Evolutionary conservation across 2,329 filamentous ascomycete species (phyloP).

Genomic region (Colletotrichum musicola): DNA sequence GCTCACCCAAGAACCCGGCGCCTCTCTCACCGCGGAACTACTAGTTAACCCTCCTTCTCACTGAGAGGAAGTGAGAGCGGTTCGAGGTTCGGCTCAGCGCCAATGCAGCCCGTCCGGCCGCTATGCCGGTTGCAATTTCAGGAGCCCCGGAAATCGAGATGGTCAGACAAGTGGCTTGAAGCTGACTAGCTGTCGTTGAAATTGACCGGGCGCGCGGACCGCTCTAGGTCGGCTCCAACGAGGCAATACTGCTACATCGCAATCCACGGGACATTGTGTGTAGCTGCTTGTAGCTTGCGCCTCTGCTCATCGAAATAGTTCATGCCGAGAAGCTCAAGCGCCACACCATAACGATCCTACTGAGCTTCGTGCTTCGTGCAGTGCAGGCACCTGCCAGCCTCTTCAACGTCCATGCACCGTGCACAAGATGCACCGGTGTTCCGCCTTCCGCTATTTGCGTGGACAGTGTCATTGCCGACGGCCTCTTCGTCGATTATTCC

Average conservation of each 20-base stretch:
- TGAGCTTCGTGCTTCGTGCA: slow-evolving; percentile 2
- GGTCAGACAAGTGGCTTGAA: slow-evolving; percentile 38
- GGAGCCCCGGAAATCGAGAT: slow-evolving; percentile 25
- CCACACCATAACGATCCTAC: slow-evolving; percentile 37
- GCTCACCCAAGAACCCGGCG: neutral
- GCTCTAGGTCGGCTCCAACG: slow-evolving; percentile 1
- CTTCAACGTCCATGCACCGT: slow-evolving; percentile 33
- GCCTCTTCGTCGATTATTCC: slow-evolving; percentile 5
- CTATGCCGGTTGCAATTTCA: slow-evolving; percentile 36
- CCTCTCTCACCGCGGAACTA: neutral
- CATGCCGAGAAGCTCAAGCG: slow-evolving; percentile 29
- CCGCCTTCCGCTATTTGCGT: slow-evolving; percentile 35
- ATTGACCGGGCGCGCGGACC: slow-evolving; percentile 35
- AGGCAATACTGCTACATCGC: neutral
- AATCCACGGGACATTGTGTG: neutral
- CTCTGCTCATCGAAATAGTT: slow-evolving; percentile 34
- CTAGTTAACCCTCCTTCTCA: neutral
- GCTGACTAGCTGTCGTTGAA: slow-evolving; percentile 37
- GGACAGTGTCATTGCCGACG: neutral
- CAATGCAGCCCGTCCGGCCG: slow-evolving; percentile 32
- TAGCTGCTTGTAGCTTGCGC: neutral
- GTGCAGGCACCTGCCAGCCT: slow-evolving; percentile 3
- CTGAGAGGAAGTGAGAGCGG: neutral
- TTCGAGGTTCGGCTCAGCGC: slow-evolving; percentile 27
- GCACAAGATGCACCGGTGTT: slow-evolving; percentile 35